Evolutionary conservation across 2,329 filamentous ascomycete species (phyloP), one percentile per base, ranked within the genome.

Genomic region (Sphaceloma murrayae): DNA sequence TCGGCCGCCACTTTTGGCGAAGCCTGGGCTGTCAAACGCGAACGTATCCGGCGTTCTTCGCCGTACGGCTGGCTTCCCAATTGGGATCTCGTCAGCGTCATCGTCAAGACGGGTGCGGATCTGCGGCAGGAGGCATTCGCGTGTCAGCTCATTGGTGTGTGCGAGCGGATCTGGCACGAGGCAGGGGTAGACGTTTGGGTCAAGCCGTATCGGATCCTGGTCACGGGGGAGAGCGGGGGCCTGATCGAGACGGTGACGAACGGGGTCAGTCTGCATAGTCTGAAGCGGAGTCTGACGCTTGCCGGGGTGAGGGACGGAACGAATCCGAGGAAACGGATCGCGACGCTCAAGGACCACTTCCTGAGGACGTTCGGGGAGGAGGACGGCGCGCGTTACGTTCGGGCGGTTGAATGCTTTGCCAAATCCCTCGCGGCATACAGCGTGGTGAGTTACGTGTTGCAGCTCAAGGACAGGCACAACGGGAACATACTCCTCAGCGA

Each of bases 61-160:
- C 85, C 85, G 0, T 91, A 88, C 57, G 85, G 85, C 7, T 86
- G 82, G 77, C 85, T 87, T 79, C 85, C 85, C 65, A 89, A 87
- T 57, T 91, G 85, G 85, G 85, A 91, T 56, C 71, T 91, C 17
- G 72, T 91, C 50, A 88, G 82, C 57, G 84, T 91, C 48, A 91
- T 91, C 57, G 81, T 91, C 54, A 91, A 91, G 67, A 91, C 85
- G 8, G 84, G 85, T 2, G 82, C 82, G 2, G 84, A 91, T 62
- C 67, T 91, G 49, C 74, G 85, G 40, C 85, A 91, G 65, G 85
- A 91, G 63, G 84, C 85, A 0, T 91, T 91, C 61, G 85, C 85
- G 5, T 89, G 84, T 59, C 85, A 91, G 63, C 73, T 91, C 33
- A 91, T 91, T 52, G 72, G 77, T 46, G 81, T 87, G 9, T 91